phyloP scores from a whole-genome alignment of 495 filamentous ascomycete genomes.

The Talaromyces proteolyticus region DNA sequence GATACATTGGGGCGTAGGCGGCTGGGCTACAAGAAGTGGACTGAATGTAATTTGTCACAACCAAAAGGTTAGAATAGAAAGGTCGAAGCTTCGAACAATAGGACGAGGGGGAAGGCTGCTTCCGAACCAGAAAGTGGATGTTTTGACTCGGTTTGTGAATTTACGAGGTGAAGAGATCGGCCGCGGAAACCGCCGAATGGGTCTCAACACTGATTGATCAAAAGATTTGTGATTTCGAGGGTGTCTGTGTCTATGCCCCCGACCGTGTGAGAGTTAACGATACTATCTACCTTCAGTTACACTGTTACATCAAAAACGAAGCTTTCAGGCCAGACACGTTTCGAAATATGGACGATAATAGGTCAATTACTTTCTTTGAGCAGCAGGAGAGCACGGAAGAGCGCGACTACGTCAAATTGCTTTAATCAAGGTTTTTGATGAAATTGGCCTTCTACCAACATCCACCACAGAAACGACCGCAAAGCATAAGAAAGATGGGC shows the following conservation, averaged over 20 bases:
- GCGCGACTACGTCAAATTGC: constrained; percentile 78
- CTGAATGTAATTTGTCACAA: constrained; percentile 64
- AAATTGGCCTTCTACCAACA: constrained; percentile 75
- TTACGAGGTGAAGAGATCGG: constrained; percentile 75
- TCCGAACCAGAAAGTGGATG: constrained; percentile 59
- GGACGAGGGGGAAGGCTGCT: constrained; percentile 44
- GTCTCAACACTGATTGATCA: constrained; percentile 91
- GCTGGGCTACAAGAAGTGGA: constrained; percentile 89
- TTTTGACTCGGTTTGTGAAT: constrained; percentile 93
- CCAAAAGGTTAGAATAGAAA: constrained; percentile 78
- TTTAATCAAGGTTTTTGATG: constrained; percentile 81
- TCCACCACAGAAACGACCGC: constrained; percentile 67
- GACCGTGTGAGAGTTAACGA: constrained; percentile 84
- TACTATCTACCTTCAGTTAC: constrained; percentile 82
- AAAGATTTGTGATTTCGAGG: constrained; percentile 82
- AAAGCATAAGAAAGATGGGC: constrained; percentile 71
- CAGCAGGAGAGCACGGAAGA: constrained; percentile 84
- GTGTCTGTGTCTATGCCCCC: constrained; percentile 81
- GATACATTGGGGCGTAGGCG: constrained; percentile 85
- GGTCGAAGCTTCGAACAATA: constrained; percentile 52
- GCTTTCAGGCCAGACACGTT: constrained; percentile 63
- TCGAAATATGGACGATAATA: constrained; percentile 58
- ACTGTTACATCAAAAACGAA: constrained; percentile 66
- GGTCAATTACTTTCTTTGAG: constrained; percentile 66
- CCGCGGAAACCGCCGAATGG: constrained; percentile 83